A percentile compares a stretch with the other conserved stretches of the same genome.
Evolutionary conservation across 768 basidiomycete species (phyloP).

Genomic region (Tulasnella sp.): DNA sequence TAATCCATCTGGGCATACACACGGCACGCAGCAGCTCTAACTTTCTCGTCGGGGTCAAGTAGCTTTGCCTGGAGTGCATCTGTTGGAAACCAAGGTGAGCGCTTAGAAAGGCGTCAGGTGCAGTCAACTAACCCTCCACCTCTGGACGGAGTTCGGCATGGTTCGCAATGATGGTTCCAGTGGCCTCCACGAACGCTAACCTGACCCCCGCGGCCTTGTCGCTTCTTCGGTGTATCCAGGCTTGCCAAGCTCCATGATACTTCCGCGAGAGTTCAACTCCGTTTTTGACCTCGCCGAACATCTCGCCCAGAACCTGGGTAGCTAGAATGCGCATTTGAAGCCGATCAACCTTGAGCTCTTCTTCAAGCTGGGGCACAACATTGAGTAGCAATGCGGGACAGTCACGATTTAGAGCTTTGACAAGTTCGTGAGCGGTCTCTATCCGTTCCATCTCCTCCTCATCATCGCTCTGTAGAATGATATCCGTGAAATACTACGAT

Average conservation of each 20-base stretch:
- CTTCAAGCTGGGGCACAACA: conserved; percentile 88
- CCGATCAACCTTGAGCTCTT: conserved; percentile 75
- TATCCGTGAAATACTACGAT: conserved; percentile 74
- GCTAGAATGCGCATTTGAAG: conserved; percentile 63
- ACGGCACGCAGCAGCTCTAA: conserved; percentile 77
- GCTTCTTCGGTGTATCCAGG: conserved; percentile 70
- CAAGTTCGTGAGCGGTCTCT: conserved; percentile 70
- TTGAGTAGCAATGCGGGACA: conserved; percentile 78
- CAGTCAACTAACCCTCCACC: conserved; percentile 56
- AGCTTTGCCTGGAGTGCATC: conserved; percentile 59
- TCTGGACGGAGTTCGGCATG: conserved; percentile 58
- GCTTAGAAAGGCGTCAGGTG: background rate
- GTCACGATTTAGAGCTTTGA: conserved; percentile 70
- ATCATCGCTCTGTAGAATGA: conserved; percentile 50
- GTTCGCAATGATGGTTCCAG: conserved; percentile 51
- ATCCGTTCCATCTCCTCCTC: conserved; percentile 45
- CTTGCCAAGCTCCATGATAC: conserved; percentile 76
- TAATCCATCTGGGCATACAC: conserved; percentile 80
- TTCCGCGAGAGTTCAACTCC: conserved; percentile 67
- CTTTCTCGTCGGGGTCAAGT: conserved; percentile 82
- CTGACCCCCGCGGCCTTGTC: conserved; percentile 69
- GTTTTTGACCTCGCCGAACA: conserved; percentile 68
- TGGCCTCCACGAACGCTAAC: conserved; percentile 67
- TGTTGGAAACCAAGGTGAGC: conserved; percentile 26
- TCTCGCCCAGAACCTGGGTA: conserved; percentile 80